Conservation (phyloP, 2,329 filamentous ascomycete species). For the Diaporthe velutina region DNA sequence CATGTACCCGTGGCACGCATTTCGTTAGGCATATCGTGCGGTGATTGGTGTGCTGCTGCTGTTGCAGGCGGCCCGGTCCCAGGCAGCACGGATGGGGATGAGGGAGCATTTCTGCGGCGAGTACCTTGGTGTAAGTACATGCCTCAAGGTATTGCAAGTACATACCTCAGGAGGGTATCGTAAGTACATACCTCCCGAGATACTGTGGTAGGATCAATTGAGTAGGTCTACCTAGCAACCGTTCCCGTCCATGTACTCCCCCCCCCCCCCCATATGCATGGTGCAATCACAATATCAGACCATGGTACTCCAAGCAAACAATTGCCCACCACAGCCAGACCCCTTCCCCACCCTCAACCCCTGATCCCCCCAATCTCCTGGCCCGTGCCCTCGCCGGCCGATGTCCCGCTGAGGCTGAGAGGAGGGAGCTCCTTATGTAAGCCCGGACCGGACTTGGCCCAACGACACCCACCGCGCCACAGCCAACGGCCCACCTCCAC, state of each 20-base stretch:
- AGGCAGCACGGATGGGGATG: not conserved
- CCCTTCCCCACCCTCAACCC: not conserved
- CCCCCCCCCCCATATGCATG: not conserved
- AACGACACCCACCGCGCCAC: slow-evolving; percentile 40
- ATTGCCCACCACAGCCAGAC: too few relatives aligned
- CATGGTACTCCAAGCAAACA: slow-evolving; percentile 3
- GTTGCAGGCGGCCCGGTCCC: slow-evolving; percentile 9
- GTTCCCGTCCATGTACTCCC: not conserved
- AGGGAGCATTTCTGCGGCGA: too few relatives aligned
- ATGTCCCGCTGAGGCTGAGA: slow-evolving; percentile 31
- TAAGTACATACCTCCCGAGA: too few relatives aligned
- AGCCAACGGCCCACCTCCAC: not conserved
- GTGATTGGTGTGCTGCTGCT: not conserved
- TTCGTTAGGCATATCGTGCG: not conserved
- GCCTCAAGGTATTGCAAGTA: too few relatives aligned
- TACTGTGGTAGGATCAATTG: not conserved
- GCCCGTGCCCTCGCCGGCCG: slow-evolving; percentile 22
- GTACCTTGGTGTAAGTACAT: too few relatives aligned
- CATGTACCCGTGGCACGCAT: not conserved
- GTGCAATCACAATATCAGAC: slow-evolving; percentile 19
- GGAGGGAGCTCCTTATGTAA: slow-evolving; percentile 35
- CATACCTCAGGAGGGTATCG: too few relatives aligned
- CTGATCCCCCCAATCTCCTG: slow-evolving; percentile 7
- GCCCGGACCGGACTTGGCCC: slow-evolving; percentile 2
- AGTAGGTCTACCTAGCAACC: not conserved